A percentile compares a stretch with the other conserved stretches of the same genome.
Conservation (phyloP, 2,329 filamentous ascomycete species). For the Diaporthe velutina region DNA sequence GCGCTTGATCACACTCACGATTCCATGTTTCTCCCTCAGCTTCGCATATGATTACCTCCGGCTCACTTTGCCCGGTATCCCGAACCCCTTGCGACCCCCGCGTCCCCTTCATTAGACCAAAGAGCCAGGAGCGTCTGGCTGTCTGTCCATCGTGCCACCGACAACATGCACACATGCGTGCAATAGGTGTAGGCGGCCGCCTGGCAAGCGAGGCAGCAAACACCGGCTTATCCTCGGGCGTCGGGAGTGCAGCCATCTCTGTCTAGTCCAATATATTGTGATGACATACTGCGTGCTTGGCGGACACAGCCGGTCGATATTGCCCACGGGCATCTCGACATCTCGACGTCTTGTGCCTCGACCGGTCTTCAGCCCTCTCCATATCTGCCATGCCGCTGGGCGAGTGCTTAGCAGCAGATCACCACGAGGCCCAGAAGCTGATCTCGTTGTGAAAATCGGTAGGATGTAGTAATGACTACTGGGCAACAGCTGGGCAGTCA, state of each 20-base stretch:
- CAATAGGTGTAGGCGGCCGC: background rate
- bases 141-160: background rate
- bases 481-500: slow-evolving; percentile 12
- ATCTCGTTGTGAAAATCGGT: background rate
- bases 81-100: background rate
- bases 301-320: background rate
- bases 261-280: slow-evolving; percentile 1
- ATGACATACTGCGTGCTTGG: slow-evolving; percentile 19
- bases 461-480: background rate
- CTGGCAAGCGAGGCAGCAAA: background rate
- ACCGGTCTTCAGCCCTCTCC: background rate
- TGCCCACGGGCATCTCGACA: background rate
- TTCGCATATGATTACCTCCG: slow-evolving; percentile 12
- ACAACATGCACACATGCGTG: background rate
- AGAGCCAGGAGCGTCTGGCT: background rate
- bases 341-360: background rate
- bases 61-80: slow-evolving; percentile 19
- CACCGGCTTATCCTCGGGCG: slow-evolving; percentile 18
- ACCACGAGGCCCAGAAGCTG: background rate
- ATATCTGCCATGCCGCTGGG: slow-evolving; percentile 7
- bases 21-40: background rate
- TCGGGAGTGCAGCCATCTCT: slow-evolving; percentile 2
- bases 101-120: background rate
- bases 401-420: slow-evolving; percentile 25
- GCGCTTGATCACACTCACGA: background rate